Base-by-base conservation (phyloP, 2,329 filamentous ascomycete species). In the Beauveria asiatica region DNA sequence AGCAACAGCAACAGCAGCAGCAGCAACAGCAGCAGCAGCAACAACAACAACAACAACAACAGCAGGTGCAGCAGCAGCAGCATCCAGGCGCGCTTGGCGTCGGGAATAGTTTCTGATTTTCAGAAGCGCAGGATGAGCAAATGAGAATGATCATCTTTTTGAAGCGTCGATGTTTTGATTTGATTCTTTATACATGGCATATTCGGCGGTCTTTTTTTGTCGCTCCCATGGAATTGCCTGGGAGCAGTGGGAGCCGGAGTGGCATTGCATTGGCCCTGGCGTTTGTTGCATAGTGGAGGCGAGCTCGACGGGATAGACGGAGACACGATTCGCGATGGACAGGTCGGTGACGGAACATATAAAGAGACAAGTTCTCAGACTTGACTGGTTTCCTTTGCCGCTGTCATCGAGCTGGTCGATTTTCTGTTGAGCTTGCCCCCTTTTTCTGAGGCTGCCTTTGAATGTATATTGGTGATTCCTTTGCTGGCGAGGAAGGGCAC, bases 11-110 rank as follows among this genome's bases (percentile, higher is more conserved):
- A 1, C 30, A 54, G 17, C 30, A 33, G 5, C 30, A 33, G 2
- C 30, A 33, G 3, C 30, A 33, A 8, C 27, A 30, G 3, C 30
- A 30, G 10, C 30, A 37, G 5, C 33, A 37, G 0, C 78, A 78
- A 51, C 80, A 78, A 17, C 27, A 30, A 9, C 27, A 54, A 23
- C 27, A 30, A 4, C 30, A 33, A 1, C 33, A 37, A 5, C 33
- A 37, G 11, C 30, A 33, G 30, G 4, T 5, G 11, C 30, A 33
- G 33, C 33, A 37, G 11, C 33, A 37, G 2, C 78, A 78, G 52
- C 80, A 78, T 62, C 79, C 75, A 63, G 76, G 78, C 23, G 77
- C 77, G 27, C 72, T 79, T 50, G 80, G 82, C 62, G 74, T 82
- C 11, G 79, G 81, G 11, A 73, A 74, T 48, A 75, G 76, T 60